Conservation (phyloP, 208 protist genomes). For the Angomonas ambiguus region DNA sequence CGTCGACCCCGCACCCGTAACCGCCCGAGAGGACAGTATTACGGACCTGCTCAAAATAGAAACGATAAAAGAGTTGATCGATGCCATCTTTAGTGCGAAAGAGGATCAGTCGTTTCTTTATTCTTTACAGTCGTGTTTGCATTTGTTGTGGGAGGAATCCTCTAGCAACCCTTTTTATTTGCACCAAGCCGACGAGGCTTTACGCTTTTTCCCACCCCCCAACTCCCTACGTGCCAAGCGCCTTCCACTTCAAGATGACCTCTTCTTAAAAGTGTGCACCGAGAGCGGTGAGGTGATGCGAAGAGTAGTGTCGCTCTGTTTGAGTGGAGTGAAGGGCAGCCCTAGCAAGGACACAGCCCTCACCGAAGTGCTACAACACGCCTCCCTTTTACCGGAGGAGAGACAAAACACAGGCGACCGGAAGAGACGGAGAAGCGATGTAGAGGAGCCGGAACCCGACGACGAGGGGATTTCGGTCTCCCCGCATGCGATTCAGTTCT, state of each 20-base stretch:
- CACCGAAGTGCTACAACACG: conserved; percentile 24
- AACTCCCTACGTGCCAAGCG: conserved; percentile 11
- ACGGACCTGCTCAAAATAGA: neutral
- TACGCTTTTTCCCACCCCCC: conserved; percentile 35
- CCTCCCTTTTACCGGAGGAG: conserved; percentile 14
- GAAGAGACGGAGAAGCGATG: neutral
- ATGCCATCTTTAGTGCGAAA: conserved; percentile 20
- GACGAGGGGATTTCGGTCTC: conserved; percentile 26
- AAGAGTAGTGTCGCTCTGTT: conserved; percentile 48
- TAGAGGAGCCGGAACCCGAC: neutral
- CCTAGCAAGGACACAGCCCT: neutral
- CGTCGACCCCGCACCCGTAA: conserved; percentile 34
- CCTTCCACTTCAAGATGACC: conserved; percentile 35
- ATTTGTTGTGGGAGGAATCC: neutral
- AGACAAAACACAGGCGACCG: neutral
- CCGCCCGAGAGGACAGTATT: conserved; percentile 29
- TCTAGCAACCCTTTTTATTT: conserved; percentile 14
- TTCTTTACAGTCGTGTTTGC: neutral
- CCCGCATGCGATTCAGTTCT: conserved; percentile 69
- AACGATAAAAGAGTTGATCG: conserved; percentile 12
- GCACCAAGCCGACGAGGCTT: conserved; percentile 23
- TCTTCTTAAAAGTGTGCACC: conserved; percentile 54
- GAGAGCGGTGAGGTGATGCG: conserved; percentile 51
- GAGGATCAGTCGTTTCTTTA: neutral
- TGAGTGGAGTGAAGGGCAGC: conserved; percentile 29